These are phyloP conservation scores for Rhexocercosporidium sp. DNA, from an alignment of 2,329 filamentous ascomycete genomes.

Conservation along the genomic window DNA sequence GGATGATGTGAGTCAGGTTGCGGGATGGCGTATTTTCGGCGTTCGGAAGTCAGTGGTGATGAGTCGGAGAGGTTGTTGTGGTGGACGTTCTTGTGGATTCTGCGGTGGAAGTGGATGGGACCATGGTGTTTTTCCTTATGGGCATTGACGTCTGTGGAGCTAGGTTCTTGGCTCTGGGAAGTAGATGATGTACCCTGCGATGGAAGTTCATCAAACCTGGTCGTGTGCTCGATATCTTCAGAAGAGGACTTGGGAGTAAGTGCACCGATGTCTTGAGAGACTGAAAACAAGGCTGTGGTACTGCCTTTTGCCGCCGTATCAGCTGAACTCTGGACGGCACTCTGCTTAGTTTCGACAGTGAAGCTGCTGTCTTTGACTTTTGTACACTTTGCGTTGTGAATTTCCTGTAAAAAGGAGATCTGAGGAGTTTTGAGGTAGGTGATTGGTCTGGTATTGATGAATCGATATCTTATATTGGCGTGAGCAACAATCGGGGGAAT, in stretches of 20 bases:
- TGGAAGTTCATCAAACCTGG: background rate
- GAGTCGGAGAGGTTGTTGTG: background rate
- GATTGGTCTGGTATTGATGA: background rate
- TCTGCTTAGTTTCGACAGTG: background rate
- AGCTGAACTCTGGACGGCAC: background rate
- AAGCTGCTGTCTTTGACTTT: background rate
- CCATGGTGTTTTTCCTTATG: background rate
- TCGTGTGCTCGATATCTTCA: background rate
- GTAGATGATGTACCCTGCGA: background rate
- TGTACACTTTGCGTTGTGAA: too few relatives aligned
- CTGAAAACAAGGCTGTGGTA: background rate
- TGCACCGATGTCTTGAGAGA: background rate
- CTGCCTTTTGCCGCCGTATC: background rate
- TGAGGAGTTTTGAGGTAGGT: background rate
- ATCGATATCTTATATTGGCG: background rate
- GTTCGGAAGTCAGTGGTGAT: background rate
- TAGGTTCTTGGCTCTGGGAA: background rate
- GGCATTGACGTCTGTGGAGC: background rate
- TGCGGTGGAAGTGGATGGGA: conserved; percentile 14
- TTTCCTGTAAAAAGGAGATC: background rate
- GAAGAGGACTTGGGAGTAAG: background rate
- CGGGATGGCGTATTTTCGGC: conserved; percentile 2
- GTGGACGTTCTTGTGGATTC: background rate
- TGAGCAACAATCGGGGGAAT: background rate
- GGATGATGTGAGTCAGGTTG: background rate